These are phyloP conservation scores for Paramecium primaurelia DNA, from an alignment of 73 alveolate genomes.

Conservation along the genomic window DNA sequence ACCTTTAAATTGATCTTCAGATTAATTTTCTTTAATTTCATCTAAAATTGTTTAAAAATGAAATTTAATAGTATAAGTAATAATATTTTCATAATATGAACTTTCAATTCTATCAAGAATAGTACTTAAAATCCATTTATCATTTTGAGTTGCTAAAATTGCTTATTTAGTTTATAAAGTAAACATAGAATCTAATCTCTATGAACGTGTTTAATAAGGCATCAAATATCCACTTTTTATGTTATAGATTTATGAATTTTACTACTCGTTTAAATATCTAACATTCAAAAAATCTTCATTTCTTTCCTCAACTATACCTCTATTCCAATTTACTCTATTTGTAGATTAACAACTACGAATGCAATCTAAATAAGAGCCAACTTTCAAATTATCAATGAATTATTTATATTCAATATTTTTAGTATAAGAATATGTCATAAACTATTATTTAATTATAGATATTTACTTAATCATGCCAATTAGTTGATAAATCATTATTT, in stretches of 20 bases:
- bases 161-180: neutral
- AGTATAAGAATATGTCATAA: neutral
- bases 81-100: neutral
- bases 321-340: neutral
- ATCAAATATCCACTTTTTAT: neutral
- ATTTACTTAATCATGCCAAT: neutral
- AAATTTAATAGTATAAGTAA: neutral
- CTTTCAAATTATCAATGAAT: neutral
- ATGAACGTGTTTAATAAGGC: neutral
- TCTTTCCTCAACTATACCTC: neutral
- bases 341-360: neutral
- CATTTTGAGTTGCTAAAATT: neutral
- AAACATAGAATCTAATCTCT: neutral
- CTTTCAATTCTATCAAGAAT: neutral
- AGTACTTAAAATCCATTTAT: conserved; percentile 13
- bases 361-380: neutral
- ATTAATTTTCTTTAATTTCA: neutral
- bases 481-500: neutral
- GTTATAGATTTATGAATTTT: neutral
- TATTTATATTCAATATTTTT: neutral
- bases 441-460: neutral
- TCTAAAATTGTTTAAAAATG: neutral
- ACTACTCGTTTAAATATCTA: neutral
- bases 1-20: neutral
- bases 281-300: neutral